These are phyloP conservation scores for Cladorrhinum sp. DNA, from an alignment of 2,329 filamentous ascomycete species.

Conservation along the genomic window DNA sequence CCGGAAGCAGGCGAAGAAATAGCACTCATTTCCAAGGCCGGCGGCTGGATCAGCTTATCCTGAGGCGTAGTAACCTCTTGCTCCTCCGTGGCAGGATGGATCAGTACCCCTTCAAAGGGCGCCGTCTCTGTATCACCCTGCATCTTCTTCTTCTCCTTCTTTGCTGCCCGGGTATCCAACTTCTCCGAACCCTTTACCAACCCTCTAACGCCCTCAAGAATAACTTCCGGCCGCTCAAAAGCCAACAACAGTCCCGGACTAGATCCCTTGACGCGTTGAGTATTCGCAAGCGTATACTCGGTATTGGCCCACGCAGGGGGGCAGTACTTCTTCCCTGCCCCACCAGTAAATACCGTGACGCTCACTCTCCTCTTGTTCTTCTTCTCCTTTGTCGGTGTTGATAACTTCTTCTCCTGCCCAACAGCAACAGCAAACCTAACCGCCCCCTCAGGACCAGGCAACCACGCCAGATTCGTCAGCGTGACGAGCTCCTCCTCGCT, in stretches of 20 bases:
- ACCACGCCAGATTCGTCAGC: slow-evolving; percentile 61
- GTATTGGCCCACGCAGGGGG: slow-evolving; percentile 49
- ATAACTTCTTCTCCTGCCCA: slow-evolving; percentile 35
- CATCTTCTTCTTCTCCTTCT: background rate
- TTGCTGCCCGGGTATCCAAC: slow-evolving; percentile 36
- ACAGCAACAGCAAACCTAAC: slow-evolving; percentile 44
- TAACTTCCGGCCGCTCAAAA: slow-evolving; percentile 48
- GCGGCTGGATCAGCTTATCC: slow-evolving; percentile 27
- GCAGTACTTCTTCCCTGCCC: slow-evolving; percentile 33
- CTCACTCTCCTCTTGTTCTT: slow-evolving; percentile 39
- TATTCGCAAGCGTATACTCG: slow-evolving; percentile 40
- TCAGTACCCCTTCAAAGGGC: background rate
- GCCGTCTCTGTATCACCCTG: background rate
- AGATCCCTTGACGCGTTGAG: slow-evolving; percentile 32
- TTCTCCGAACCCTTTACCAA: slow-evolving; percentile 41
- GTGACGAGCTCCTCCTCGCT: slow-evolving; percentile 55
- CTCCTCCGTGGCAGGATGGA: background rate
- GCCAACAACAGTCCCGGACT: slow-evolving; percentile 42
- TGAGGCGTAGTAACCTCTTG: slow-evolving; percentile 23
- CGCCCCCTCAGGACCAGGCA: slow-evolving; percentile 62
- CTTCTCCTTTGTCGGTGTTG: slow-evolving; percentile 5
- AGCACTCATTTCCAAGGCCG: background rate
- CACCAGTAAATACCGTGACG: slow-evolving; percentile 46
- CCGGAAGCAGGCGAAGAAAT: background rate
- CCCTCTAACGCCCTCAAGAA: slow-evolving; percentile 40